These are phyloP conservation scores for Chrysoporthe cubensis DNA, from an alignment of 2,329 filamentous ascomycete genomes.

Conservation along the genomic window DNA sequence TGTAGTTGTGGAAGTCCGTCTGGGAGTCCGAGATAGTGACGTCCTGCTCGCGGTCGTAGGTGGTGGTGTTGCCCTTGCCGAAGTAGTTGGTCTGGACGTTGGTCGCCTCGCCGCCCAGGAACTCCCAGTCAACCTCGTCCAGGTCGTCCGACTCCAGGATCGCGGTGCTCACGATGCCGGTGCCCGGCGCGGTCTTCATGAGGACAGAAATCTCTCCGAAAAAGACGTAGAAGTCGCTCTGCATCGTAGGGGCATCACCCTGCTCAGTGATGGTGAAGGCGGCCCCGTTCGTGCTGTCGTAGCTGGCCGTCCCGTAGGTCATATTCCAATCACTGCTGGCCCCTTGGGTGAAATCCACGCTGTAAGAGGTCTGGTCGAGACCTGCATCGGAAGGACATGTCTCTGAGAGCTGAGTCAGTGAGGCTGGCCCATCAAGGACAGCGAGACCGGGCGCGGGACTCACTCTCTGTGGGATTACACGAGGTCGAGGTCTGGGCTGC, in stretches of 20 bases:
- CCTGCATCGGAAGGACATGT: slow-evolving; percentile 30
- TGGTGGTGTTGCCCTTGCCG: slow-evolving; percentile 69
- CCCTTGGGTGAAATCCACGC: slow-evolving; percentile 68
- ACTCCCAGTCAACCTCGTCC: slow-evolving; percentile 87
- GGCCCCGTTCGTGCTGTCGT: slow-evolving; percentile 36
- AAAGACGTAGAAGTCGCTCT: slow-evolving; percentile 79
- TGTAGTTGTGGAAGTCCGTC: slow-evolving; percentile 65
- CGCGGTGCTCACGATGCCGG: slow-evolving; percentile 76
- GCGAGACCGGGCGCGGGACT: slow-evolving; percentile 3
- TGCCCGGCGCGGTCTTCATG: slow-evolving; percentile 72
- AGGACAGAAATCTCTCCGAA: slow-evolving; percentile 75
- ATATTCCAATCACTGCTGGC: slow-evolving; percentile 49
- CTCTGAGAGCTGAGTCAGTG: slow-evolving; percentile 12
- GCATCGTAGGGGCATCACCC: slow-evolving; percentile 64
- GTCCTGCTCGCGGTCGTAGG: slow-evolving; percentile 65
- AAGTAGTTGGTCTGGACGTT: slow-evolving; percentile 86
- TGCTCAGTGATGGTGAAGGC: slow-evolving; percentile 60
- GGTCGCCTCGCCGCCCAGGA: slow-evolving; percentile 69
- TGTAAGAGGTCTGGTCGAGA: slow-evolving; percentile 26
- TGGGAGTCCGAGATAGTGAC: slow-evolving; percentile 56
- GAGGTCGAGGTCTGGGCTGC: slow-evolving; percentile 31
- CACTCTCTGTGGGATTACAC: slow-evolving; percentile 33
- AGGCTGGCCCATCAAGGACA: not conserved
- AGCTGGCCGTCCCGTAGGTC: slow-evolving; percentile 34
- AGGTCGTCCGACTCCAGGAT: slow-evolving; percentile 77